These are phyloP conservation scores for Geranomyces variabilis DNA, from an alignment of 192 early-diverging fungal species.

Conservation along the genomic window DNA sequence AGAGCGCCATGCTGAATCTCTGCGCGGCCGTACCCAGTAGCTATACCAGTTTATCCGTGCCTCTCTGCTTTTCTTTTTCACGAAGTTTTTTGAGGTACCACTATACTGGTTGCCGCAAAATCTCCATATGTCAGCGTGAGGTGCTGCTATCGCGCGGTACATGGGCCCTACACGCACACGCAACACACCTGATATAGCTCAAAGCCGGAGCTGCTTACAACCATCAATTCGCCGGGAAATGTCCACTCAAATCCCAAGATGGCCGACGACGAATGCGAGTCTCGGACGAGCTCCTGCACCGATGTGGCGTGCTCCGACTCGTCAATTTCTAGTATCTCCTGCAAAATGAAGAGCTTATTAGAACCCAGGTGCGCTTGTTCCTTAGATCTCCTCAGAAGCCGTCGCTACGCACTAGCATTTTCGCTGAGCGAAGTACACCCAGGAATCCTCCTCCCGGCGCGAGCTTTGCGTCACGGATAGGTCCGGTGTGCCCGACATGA, in stretches of 20 bases:
- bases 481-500: constrained; percentile 12
- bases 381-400: neutral
- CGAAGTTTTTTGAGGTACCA: neutral
- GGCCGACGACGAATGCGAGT: constrained; percentile 23
- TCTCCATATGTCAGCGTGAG: constrained; percentile 2
- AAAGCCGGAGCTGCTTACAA: constrained; percentile 14
- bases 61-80: constrained; percentile 5
- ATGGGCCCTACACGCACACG: too few relatives aligned
- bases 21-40: constrained; percentile 21
- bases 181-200: constrained; percentile 25
- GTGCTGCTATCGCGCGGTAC: too few relatives aligned
- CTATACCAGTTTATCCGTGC: constrained; percentile 26
- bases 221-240: constrained; percentile 19
- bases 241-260: constrained; percentile 33
- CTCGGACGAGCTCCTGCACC: constrained; percentile 12
- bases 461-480: constrained; percentile 18
- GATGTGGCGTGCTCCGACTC: neutral
- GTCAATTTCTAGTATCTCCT: constrained; percentile 17
- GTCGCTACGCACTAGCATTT: constrained; percentile 16
- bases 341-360: too few relatives aligned
- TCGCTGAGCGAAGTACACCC: constrained; percentile 21
- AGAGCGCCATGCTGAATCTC: neutral
- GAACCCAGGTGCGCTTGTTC: too few relatives aligned
- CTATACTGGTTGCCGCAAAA: constrained; percentile 23
- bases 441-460: constrained; percentile 1